Percentiles rank a stretch among this genome's conserved stretches.
These are phyloP conservation scores for Backusella morwellensis DNA, from an alignment of 192 early-diverging fungal genomes.

Conservation along the genomic window DNA sequence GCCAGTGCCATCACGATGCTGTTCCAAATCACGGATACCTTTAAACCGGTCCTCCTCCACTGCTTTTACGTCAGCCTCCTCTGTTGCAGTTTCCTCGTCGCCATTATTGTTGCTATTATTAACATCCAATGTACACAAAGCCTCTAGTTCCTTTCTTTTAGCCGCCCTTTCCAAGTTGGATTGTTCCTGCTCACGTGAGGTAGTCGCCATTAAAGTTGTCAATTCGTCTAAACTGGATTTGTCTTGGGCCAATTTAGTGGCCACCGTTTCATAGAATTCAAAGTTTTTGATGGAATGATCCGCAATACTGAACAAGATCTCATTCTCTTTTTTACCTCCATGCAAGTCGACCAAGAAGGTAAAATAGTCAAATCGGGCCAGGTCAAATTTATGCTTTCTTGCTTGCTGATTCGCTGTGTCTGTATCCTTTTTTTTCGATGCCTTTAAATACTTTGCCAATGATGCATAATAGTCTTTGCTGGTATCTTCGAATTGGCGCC, in stretches of 20 bases:
- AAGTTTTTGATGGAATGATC: slow-evolving; percentile 52
- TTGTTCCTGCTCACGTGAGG: slow-evolving; percentile 37
- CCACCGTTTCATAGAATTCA: slow-evolving; percentile 39
- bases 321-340: slow-evolving; percentile 57
- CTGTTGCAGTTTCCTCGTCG: neutral
- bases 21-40: slow-evolving; percentile 61
- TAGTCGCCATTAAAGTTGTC: neutral
- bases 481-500: slow-evolving; percentile 43
- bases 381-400: slow-evolving; percentile 58
- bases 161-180: slow-evolving; percentile 49
- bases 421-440: slow-evolving; percentile 19
- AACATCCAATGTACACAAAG: neutral
- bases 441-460: slow-evolving; percentile 52
- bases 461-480: slow-evolving; percentile 35
- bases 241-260: slow-evolving; percentile 30
- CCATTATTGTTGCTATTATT: neutral
- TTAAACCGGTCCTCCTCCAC: slow-evolving; percentile 36
- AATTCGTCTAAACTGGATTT: slow-evolving; percentile 37
- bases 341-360: slow-evolving; percentile 51
- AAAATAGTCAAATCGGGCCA: slow-evolving; percentile 60
- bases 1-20: slow-evolving; percentile 43
- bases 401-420: slow-evolving; percentile 30
- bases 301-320: slow-evolving; percentile 50
- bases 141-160: slow-evolving; percentile 36
- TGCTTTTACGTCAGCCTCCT: neutral